A percentile compares a stretch with the other conserved stretches of the same genome.
phyloP scores from a whole-genome alignment of 1,284 basidiomycete species.

The Cutaneotrichosporon sp. region DNA sequence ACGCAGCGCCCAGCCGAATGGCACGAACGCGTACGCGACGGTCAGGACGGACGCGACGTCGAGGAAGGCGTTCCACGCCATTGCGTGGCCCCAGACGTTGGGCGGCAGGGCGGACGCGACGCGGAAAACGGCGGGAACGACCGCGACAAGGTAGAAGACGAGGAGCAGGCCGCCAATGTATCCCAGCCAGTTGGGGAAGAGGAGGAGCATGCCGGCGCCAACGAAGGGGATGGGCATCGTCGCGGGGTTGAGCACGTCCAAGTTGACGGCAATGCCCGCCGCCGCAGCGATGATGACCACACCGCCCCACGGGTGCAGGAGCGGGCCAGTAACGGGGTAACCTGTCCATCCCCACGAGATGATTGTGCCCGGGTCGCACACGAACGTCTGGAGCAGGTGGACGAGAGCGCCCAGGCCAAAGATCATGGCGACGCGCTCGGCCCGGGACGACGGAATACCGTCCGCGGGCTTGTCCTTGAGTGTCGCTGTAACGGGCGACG shows the following conservation, averaged over 20 bases:
- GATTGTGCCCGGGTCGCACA: slow-evolving; percentile 75
- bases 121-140: slow-evolving; percentile 57
- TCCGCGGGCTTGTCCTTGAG: slow-evolving; percentile 15
- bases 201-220: slow-evolving; percentile 56
- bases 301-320: slow-evolving; percentile 67
- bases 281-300: slow-evolving; percentile 64
- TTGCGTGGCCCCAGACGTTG: slow-evolving; percentile 56
- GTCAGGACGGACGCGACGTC: slow-evolving; percentile 71
- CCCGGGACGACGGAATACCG: slow-evolving; percentile 9
- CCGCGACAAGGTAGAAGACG: slow-evolving; percentile 63
- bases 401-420: slow-evolving; percentile 67
- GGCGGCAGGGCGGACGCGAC: slow-evolving; percentile 41
- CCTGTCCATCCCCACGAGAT: slow-evolving; percentile 90
- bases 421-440: slow-evolving; percentile 17
- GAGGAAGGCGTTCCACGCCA: slow-evolving; percentile 62
- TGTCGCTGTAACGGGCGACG: slow-evolving; percentile 19
- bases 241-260: neutral
- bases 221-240: slow-evolving; percentile 6
- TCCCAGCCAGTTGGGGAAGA: slow-evolving; percentile 64
- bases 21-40: slow-evolving; percentile 91
- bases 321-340: slow-evolving; percentile 69
- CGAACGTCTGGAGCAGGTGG: slow-evolving; percentile 70
- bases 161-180: slow-evolving; percentile 67
- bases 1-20: slow-evolving; percentile 69
- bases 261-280: slow-evolving; percentile 46